Percentiles rank a stretch among this genome's conserved stretches.
Evolutionary conservation across 495 filamentous ascomycete species (phyloP).

Genomic region (Glarea lozoyensis): DNA sequence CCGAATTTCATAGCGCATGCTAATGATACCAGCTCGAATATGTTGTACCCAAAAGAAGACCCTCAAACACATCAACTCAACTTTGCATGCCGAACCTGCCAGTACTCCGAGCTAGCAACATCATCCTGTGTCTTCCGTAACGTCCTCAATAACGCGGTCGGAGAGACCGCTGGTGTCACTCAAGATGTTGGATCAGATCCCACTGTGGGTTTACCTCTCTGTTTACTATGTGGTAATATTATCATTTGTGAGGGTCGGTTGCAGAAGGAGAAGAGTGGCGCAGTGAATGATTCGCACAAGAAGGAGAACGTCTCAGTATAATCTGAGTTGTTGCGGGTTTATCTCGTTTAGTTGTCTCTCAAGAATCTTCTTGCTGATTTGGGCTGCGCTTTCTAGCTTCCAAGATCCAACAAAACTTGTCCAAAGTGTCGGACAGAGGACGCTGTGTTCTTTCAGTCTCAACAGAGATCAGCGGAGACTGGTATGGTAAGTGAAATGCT

Average conservation of each 20-base stretch:
- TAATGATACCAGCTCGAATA: constrained; percentile 60
- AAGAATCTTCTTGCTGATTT: constrained; percentile 33
- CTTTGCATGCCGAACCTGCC: constrained; percentile 78
- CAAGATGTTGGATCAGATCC: constrained; percentile 94
- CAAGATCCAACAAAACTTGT: constrained; percentile 72
- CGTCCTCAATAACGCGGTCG: constrained; percentile 76
- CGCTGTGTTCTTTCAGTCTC: constrained; percentile 96
- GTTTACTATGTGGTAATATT: constrained; percentile 20
- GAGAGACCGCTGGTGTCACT: constrained; percentile 93
- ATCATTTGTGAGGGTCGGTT: constrained; percentile 16
- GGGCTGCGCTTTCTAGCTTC: constrained; percentile 54
- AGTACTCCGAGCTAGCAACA: constrained; percentile 74
- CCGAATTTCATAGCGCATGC: constrained; percentile 5
- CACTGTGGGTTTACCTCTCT: constrained; percentile 69
- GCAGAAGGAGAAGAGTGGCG: not conserved
- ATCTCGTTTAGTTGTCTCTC: not conserved
- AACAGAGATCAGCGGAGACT: constrained; percentile 90
- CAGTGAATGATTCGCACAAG: constrained; percentile 6
- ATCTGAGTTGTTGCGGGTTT: too few species aligned
- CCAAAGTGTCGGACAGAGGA: constrained; percentile 76
- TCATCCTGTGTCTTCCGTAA: constrained; percentile 89
- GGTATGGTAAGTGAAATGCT: constrained; percentile 70
- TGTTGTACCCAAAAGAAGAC: constrained; percentile 96
- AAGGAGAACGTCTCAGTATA: constrained; percentile 2
- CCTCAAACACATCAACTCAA: constrained; percentile 41